A percentile compares a stretch with the other conserved stretches of the same genome.
Conservation (phyloP, 2,329 filamentous ascomycete genomes). For the Alternaria ventricosa region DNA sequence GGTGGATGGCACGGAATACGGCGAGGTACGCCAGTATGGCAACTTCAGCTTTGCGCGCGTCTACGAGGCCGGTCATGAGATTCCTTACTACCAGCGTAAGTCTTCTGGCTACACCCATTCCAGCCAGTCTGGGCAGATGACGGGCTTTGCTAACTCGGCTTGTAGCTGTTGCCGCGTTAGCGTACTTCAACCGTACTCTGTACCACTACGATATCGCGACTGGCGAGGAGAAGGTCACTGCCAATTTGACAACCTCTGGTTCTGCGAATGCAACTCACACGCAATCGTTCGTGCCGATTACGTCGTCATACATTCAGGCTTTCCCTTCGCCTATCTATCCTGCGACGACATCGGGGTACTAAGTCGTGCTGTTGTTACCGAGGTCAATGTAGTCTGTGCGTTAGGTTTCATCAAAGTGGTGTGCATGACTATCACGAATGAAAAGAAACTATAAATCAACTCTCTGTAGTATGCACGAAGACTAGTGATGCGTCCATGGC, state of each 20-base stretch:
- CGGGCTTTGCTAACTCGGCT: not conserved
- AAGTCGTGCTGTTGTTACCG: not conserved
- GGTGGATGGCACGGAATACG: conserved; percentile 49
- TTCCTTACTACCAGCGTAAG: conserved; percentile 51
- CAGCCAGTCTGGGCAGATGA: not conserved
- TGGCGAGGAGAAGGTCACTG: conserved; percentile 43
- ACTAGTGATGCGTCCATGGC: not conserved
- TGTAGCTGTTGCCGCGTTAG: conserved; percentile 39
- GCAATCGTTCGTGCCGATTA: conserved; percentile 45
- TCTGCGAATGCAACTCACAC: conserved; percentile 50
- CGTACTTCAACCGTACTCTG: conserved; percentile 48
- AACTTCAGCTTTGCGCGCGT: conserved; percentile 51
- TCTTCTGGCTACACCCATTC: not conserved
- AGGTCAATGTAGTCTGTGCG: not conserved
- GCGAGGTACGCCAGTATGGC: conserved; percentile 49
- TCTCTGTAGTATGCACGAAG: not conserved
- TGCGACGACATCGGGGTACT: conserved; percentile 11
- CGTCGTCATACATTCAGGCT: conserved; percentile 14
- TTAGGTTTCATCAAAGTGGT: not conserved
- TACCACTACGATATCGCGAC: conserved; percentile 46
- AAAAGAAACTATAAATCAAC: not conserved
- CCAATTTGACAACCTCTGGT: conserved; percentile 41
- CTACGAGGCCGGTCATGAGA: conserved; percentile 51
- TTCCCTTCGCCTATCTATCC: conserved; percentile 26
- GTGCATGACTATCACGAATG: not conserved